Percentiles rank a stretch among this genome's conserved stretches.
Conservation (phyloP, 169 alveolate species). For the Ichthyophthirius multifiliis region DNA sequence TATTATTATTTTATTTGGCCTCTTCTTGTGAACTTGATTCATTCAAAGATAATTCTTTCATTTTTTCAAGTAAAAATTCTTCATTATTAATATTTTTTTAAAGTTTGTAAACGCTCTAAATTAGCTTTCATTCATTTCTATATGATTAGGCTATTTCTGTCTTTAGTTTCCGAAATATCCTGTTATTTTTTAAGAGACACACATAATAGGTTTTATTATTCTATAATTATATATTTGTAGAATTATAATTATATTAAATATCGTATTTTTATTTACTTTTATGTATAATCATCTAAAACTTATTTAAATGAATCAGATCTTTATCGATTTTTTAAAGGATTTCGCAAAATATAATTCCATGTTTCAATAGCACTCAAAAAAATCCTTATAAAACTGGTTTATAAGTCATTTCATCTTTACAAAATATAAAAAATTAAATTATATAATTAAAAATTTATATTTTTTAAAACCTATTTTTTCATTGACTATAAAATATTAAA, state of each 20-base stretch:
- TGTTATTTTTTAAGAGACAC: neutral
- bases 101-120: neutral
- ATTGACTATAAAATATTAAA: neutral
- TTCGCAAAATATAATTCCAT: neutral
- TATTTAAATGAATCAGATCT: conserved; percentile 10
- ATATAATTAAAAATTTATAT: neutral
- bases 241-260: neutral
- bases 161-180: neutral
- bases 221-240: neutral
- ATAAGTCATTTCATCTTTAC: neutral
- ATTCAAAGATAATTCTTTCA: neutral
- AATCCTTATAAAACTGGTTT: neutral
- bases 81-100: conserved; percentile 4
- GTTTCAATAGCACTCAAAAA: conserved; percentile 7
- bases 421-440: neutral
- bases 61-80: neutral
- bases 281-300: neutral
- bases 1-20: neutral
- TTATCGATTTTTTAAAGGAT: neutral
- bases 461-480: neutral
- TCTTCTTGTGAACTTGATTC: no score
- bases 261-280: neutral
- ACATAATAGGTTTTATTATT: neutral
- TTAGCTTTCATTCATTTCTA: neutral
- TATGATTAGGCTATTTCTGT: neutral